Conservation (phyloP, 805 yeast genomes). For the Saccharomycopsis javanensis region DNA sequence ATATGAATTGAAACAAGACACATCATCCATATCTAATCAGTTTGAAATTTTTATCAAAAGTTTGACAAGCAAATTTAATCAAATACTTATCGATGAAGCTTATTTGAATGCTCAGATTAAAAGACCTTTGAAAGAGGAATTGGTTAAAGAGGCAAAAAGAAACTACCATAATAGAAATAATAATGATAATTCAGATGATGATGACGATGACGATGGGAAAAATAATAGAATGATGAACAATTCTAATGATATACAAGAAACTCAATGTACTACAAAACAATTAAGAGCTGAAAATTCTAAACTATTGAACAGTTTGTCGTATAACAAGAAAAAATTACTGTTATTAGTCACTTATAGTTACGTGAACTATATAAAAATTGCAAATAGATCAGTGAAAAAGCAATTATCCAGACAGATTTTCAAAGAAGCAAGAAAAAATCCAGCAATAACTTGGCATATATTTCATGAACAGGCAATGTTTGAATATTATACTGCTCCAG, state of each 20-base stretch:
- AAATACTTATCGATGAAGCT: conserved; percentile 15
- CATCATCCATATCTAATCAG: conserved; percentile 38
- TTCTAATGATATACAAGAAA: conserved; percentile 15
- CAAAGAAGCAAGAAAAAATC: conserved; percentile 64
- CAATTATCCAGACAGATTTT: conserved; percentile 37
- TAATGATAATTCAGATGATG: conserved; percentile 4
- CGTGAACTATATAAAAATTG: conserved; percentile 58
- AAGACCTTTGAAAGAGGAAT: conserved; percentile 4
- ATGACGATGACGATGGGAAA: conserved; percentile 7
- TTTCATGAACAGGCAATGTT: conserved; percentile 74
- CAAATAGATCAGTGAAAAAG: conserved; percentile 42
- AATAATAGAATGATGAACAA: conserved; percentile 11
- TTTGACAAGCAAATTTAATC: conserved; percentile 32
- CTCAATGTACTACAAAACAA: conserved; percentile 19
- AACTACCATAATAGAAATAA: conserved; percentile 14
- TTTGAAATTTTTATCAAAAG: conserved; percentile 43
- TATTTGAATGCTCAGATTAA: conserved; percentile 19
- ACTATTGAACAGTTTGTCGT: conserved; percentile 10
- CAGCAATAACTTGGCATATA: conserved; percentile 62
- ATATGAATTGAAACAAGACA: conserved; percentile 49
- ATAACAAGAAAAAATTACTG: conserved; percentile 19
- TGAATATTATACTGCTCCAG: conserved; percentile 51
- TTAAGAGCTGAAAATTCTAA: not conserved
- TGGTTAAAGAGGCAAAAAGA: conserved; percentile 6
- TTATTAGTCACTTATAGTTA: conserved; percentile 47